Base-by-base conservation (phyloP, 139 green algal species). In the Chlamydomonas sphaeroides region DNA sequence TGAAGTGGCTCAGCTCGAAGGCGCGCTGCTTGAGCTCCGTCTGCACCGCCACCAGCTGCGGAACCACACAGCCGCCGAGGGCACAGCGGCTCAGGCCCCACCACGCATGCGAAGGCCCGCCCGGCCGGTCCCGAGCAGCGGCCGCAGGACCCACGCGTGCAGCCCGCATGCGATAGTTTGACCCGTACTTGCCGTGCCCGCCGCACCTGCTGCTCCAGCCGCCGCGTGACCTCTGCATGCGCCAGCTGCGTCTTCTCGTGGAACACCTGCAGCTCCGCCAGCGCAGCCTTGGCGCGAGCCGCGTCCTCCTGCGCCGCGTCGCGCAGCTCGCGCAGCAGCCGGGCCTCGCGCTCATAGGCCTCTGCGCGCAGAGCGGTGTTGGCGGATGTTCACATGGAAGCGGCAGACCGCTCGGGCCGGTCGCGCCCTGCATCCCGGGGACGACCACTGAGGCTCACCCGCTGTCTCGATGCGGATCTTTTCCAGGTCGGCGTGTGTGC, bases 1-100 rank as follows among this genome's bases (percentile, higher is more conserved):
- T 86, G 68, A 91, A 61, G 74, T 91, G 87, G 48, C 72, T 79
- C 49, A 91, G 73, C 79, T 91, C 87, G 75, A 91, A 91, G 33
- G 87, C 79, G n/a, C 72, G 71, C 28, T 88, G 79, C 67, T 83
- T 82, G 15, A 87, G 42, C 68, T 91, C 87, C 17, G 87, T 79
- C 63, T 91, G 79, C 39, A 91, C 79, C 74, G 87, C 83, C 42
- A 86, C 69, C 17, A 87, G 39, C 78, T 84, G 67, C n/a, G 6
- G 30, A 21, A n/a, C n/a, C n/a, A n/a, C n/a, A n/a, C n/a, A n/a
- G n/a, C n/a, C n/a, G n/a, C n/a, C n/a, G n/a, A n/a, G n/a, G n/a
- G n/a, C n/a, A n/a, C n/a, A n/a, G n/a, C n/a, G n/a, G n/a, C n/a
- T n/a, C n/a, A n/a, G n/a, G n/a, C n/a, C n/a, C n/a, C n/a, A n/a